Evolutionary conservation across 495 filamentous ascomycete species (phyloP).

Genomic region (Talaromyces adpressus): DNA sequence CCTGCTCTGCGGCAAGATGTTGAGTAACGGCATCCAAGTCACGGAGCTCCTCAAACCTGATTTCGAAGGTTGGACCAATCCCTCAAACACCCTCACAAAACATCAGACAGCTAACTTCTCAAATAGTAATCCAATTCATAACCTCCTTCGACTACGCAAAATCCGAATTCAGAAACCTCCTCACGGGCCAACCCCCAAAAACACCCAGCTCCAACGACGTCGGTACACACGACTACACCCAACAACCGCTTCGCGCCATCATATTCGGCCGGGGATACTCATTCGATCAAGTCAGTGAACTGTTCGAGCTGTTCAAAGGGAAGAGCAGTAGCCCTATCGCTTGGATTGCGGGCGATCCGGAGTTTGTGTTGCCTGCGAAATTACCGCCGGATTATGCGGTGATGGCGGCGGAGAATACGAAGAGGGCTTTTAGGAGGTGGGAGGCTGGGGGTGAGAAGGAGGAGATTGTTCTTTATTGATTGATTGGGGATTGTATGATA

Average conservation of each 20-base stretch:
- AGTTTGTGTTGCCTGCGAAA: conserved; percentile 10
- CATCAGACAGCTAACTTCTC: background rate
- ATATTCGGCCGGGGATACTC: conserved; percentile 25
- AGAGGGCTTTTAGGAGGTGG: conserved; percentile 16
- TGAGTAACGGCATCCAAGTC: background rate
- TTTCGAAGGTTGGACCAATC: background rate
- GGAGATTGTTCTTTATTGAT: conserved; percentile 11
- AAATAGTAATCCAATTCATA: background rate
- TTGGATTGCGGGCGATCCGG: conserved; percentile 17
- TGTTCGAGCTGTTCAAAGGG: conserved; percentile 10
- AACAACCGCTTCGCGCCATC: conserved; percentile 18
- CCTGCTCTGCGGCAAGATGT: background rate
- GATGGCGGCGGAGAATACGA: conserved; percentile 12
- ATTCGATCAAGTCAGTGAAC: conserved; percentile 14
- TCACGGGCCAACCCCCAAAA: background rate
- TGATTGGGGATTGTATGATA: too few relatives aligned
- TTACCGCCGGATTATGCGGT: conserved; percentile 15
- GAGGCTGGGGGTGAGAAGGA: conserved; percentile 5
- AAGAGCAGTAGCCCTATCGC: conserved; percentile 12
- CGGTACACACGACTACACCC: conserved; percentile 24
- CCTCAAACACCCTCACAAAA: background rate
- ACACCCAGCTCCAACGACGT: conserved; percentile 9
- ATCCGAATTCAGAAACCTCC: background rate
- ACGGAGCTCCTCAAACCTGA: background rate
- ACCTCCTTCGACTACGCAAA: background rate